A percentile compares a stretch with the other conserved stretches of the same genome.
These are phyloP conservation scores for Phialemoniopsis sp. DNA, from an alignment of 2,329 filamentous ascomycete genomes.

Conservation along the genomic window DNA sequence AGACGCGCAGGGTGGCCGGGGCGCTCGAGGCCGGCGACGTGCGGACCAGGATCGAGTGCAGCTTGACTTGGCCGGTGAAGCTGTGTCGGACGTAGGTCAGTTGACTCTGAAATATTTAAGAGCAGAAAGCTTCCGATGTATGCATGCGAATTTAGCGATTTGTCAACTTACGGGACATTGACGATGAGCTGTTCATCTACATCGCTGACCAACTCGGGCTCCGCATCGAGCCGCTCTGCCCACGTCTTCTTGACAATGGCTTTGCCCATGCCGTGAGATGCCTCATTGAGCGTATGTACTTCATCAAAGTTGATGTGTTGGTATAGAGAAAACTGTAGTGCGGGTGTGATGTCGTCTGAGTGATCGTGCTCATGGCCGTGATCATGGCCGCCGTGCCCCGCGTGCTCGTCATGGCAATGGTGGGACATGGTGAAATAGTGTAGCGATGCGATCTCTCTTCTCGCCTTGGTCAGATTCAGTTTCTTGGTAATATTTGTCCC, in stretches of 20 bases:
- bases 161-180: slow-evolving; percentile 68
- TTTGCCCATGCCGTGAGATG: slow-evolving; percentile 61
- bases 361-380: slow-evolving; percentile 73
- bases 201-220: slow-evolving; percentile 79
- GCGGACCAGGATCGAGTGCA: slow-evolving; percentile 84
- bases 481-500: no score
- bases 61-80: slow-evolving; percentile 89
- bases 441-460: no score
- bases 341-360: slow-evolving; percentile 86
- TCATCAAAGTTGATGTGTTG: slow-evolving; percentile 86
- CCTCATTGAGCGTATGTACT: slow-evolving; percentile 83
- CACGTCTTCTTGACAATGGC: slow-evolving; percentile 87
- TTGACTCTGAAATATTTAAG: not conserved
- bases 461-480: not conserved
- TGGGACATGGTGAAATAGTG: slow-evolving; percentile 16
- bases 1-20: slow-evolving; percentile 80
- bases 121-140: no score
- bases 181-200: slow-evolving; percentile 93
- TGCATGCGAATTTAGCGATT: not conserved
- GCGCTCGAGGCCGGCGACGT: slow-evolving; percentile 67
- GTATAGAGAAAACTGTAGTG: slow-evolving; percentile 86
- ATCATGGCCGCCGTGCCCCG: slow-evolving; percentile 21
- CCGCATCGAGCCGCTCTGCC: slow-evolving; percentile 67
- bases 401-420: slow-evolving; percentile 27
- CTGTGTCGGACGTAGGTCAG: slow-evolving; percentile 33